A percentile compares a stretch with the other conserved stretches of the same genome.
Evolutionary conservation across 345 rosid species (phyloP).

Genomic region (Hypericum androsaemum): DNA sequence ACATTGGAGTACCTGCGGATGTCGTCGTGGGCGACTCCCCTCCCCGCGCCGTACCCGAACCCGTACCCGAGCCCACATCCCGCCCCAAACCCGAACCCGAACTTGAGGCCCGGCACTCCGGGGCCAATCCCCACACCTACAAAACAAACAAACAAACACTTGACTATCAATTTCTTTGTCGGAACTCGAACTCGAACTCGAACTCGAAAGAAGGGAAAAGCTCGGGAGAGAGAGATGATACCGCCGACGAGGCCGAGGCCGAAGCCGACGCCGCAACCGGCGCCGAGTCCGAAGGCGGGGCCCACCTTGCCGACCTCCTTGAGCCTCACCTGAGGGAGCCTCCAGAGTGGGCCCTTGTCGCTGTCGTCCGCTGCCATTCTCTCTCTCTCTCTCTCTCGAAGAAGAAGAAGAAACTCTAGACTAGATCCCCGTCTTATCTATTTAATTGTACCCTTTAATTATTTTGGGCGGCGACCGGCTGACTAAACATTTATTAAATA

Average conservation of each 20-base stretch:
- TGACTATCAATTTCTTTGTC: background rate
- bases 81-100: constrained; percentile 68
- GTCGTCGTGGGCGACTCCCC: constrained; percentile 64
- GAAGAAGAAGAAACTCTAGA: background rate
- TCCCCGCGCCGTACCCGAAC: constrained; percentile 76
- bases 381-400: constrained; percentile 1
- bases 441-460: no score
- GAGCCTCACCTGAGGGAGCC: constrained; percentile 55
- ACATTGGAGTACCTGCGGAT: constrained; percentile 37
- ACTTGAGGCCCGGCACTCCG: constrained; percentile 71
- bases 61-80: constrained; percentile 91
- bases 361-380: constrained; percentile 10
- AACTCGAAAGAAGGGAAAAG: background rate
- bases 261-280: constrained; percentile 79
- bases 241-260: constrained; percentile 84
- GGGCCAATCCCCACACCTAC: constrained; percentile 76
- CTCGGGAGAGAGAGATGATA: constrained; percentile 8
- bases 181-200: no score
- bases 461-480: no score
- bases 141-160: constrained; percentile 5
- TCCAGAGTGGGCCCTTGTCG: constrained; percentile 53
- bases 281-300: constrained; percentile 76
- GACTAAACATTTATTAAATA: no score
- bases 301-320: constrained; percentile 64
- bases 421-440: no score